Base-by-base conservation (phyloP, 805 yeast species). In the Naumovozyma dairenensis region DNA sequence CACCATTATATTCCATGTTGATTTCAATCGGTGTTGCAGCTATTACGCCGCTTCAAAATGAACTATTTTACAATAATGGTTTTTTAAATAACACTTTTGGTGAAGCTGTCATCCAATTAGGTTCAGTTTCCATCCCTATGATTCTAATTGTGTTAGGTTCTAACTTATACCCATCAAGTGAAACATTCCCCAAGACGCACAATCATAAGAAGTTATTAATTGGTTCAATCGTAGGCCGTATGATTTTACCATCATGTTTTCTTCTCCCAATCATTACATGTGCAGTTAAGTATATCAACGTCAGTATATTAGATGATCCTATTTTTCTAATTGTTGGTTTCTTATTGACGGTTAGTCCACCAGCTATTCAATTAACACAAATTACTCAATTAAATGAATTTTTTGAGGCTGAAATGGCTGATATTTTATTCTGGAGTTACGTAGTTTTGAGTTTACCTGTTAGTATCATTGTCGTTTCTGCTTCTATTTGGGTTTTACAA, bases 361-460 rank as follows among this genome's bases (percentile, higher is more conserved):
- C 93, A 2, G 92, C 89, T 4, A 80, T 81, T 44, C 93, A 81
- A 57, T 62, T 81, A 36, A 77, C 86, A 16, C 93, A 81, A 52
- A 81, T 81, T 40, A 79, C 85, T 35, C 89, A 80, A 50, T 62
- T 81, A 46, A 81, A 81, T 53, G 78, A 74, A 44, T 65, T 80
- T 29, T 81, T 72, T 55, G 87, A 81, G 51, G 76, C 72, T 48
- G 93, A 81, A 55, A 81, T 81, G 89, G 78, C 83, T 0, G 84
- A 84, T 19, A 80, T 81, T 13, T 61, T 81, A 42, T 81, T 81
- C 43, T 81, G 87, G 81, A 89, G 92, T 4, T 81, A 81, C 45
- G 89, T 74, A 13, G 68, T 81, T 2, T 58, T 81, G 43, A 79
- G 87, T 12, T 63, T 81, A 35, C 93, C 93, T 0, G 76, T 81